Evolutionary conservation across 805 yeast species (phyloP).

Genomic region (Candida sakaeoensis): DNA sequence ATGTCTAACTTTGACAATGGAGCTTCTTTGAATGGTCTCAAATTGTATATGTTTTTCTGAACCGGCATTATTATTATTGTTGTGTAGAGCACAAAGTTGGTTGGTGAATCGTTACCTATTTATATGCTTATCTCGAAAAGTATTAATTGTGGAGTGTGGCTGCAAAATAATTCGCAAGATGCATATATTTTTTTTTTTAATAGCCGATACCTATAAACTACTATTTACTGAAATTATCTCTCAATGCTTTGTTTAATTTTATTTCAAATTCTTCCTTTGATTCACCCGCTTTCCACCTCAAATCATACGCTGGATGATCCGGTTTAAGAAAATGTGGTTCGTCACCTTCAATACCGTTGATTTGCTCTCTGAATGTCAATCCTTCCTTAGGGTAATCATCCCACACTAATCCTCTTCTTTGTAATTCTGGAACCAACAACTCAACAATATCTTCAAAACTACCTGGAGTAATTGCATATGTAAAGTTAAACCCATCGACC

Average conservation of each 20-base stretch:
- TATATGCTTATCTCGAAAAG: too few species aligned
- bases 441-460: constrained; percentile 36
- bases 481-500: constrained; percentile 43
- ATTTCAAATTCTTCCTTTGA: constrained; percentile 25
- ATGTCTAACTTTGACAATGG: constrained; percentile 15
- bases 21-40: constrained; percentile 26
- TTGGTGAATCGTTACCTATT: too few species aligned
- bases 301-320: constrained; percentile 19
- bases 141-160: constrained; percentile 5
- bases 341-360: constrained; percentile 24
- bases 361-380: constrained; percentile 34
- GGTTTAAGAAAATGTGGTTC: constrained; percentile 17
- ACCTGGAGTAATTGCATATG: constrained; percentile 34
- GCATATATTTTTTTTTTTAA: too few species aligned
- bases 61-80: constrained; percentile 4
- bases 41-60: constrained; percentile 16
- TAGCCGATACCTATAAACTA: background rate
- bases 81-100: too few species aligned
- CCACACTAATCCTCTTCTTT: constrained; percentile 31
- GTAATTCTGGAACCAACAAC: constrained; percentile 33
- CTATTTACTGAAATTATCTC: constrained; percentile 5
- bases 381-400: constrained; percentile 33
- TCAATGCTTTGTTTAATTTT: constrained; percentile 3
- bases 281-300: constrained; percentile 24
- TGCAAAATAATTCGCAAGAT: constrained; percentile 5